Conservation (phyloP, 345 rosid species). For the Combretum micranthum region DNA sequence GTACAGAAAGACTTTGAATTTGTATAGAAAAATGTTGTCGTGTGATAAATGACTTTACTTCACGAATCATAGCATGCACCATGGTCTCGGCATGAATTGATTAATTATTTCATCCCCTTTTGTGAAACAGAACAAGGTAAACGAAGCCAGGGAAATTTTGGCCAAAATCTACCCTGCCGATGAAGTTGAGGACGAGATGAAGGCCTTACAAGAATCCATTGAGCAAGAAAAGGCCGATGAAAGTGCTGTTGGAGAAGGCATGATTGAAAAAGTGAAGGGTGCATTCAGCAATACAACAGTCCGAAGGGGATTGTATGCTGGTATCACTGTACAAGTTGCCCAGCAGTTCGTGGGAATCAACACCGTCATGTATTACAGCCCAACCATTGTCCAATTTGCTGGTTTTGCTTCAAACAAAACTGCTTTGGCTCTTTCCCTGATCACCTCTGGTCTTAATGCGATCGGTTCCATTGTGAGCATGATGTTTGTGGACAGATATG, state of each 20-base stretch:
- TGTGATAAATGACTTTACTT: too few relatives aligned
- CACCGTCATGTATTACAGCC: conserved; percentile 86
- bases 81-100: too few relatives aligned
- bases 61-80: too few relatives aligned
- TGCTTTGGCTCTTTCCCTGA: conserved; percentile 72
- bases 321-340: conserved; percentile 78
- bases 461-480: conserved; percentile 71
- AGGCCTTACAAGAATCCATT: conserved; percentile 36
- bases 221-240: conserved; percentile 56
- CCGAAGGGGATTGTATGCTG: conserved; percentile 74
- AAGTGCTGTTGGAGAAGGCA: conserved; percentile 32
- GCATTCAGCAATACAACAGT: conserved; percentile 41
- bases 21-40: too few relatives aligned
- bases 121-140: conserved; percentile 28
- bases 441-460: conserved; percentile 80
- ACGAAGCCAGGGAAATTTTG: conserved; percentile 54
- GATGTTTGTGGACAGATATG: conserved; percentile 66
- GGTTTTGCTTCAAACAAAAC: conserved; percentile 81
- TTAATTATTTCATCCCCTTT: neutral
- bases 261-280: conserved; percentile 50
- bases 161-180: conserved; percentile 57
- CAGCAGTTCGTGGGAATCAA: conserved; percentile 91
- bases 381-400: conserved; percentile 76
- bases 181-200: conserved; percentile 56
- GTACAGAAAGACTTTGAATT: too few relatives aligned